Conservation (phyloP, 805 yeast genomes). For the Candida andamanensis region DNA sequence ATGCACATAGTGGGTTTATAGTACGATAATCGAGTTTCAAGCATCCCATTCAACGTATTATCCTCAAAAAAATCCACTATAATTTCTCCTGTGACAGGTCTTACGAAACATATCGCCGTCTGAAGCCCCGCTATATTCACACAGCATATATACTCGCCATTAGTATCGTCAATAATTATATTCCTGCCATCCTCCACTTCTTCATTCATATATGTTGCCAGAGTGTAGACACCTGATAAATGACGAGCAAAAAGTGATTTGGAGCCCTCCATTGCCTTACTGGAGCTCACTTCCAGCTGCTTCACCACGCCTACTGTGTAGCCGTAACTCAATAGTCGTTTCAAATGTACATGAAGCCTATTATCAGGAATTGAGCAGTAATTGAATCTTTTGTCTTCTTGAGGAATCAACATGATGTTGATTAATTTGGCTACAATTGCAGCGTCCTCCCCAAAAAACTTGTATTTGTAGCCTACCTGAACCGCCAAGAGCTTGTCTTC, state of each 20-base stretch:
- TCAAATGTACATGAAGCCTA: constrained; percentile 69
- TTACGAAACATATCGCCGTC: constrained; percentile 54
- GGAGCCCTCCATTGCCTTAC: constrained; percentile 48
- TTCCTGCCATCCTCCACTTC: constrained; percentile 20
- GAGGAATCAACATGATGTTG: constrained; percentile 64
- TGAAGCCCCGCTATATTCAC: constrained; percentile 22
- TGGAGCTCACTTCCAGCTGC: constrained; percentile 77
- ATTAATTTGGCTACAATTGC: constrained; percentile 57
- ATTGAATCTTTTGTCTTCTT: constrained; percentile 63
- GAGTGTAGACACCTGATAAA: constrained; percentile 69
- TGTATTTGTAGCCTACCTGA: constrained; percentile 90
- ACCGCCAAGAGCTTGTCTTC: constrained; percentile 69
- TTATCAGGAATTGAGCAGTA: constrained; percentile 82
- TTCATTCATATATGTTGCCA: constrained; percentile 77
- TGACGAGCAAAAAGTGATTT: constrained; percentile 58
- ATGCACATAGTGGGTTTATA: constrained; percentile 70
- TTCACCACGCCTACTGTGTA: constrained; percentile 82
- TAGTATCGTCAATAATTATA: constrained; percentile 16
- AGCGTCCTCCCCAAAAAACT: constrained; percentile 85
- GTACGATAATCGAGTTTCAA: constrained; percentile 71
- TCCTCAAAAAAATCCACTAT: constrained; percentile 69
- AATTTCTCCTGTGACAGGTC: constrained; percentile 72
- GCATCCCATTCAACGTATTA: constrained; percentile 46
- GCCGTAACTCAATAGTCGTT: constrained; percentile 66
- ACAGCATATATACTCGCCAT: constrained; percentile 44